Evolutionary conservation across 352 stramenopile species (phyloP), one percentile per base, ranked within the genome.

Genomic region (Globisporangium recalcitrans): DNA sequence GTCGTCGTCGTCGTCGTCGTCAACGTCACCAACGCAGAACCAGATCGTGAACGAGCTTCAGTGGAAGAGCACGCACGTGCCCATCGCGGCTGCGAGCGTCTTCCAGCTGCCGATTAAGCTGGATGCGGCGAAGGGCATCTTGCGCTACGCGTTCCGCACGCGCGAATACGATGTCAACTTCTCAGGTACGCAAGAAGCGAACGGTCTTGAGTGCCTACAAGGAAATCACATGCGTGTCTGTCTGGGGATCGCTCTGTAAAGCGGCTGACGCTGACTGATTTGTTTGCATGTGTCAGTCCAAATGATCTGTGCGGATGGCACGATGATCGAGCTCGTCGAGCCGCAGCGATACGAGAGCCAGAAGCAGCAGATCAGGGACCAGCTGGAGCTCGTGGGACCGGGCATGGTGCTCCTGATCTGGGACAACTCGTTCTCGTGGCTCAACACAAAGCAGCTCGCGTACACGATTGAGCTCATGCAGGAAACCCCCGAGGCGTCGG

Each of bases 351-450:
- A 88, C 65, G 77, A 90, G 70, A 87, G 80, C 46, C 82, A 91
- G 52, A 79, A 74, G 49, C 62, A 79, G 47, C 58, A 71, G 44
- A 68, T 91, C 27, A 59, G 69, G 40, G 80, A 77, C 1, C 60
- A 68, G 16, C 60, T 90, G 2, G 52, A 68, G 48, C 69, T 93
- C 42, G 60, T 60, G 1, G 84, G 84, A 0, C 84, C 81, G 0
- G 84, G 80, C 0, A 77, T 88, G 65, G 65, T 87, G 61, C 57
- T 90, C 65, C 58, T 93, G 22, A 44, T 89, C 26, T 93, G 81
- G 81, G 82, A 93, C 72, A 93, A 93, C 47, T 88, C 78, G 52
- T 93, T 85, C 58, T 91, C 82, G 65, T 93, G 84, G 84, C 67
- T 93, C 54, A 90, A 91, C 58, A 62, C 72, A 24, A 93, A 93